Evolutionary conservation across 2,329 filamentous ascomycete species (phyloP).

Genomic region (Penicillium sp.): DNA sequence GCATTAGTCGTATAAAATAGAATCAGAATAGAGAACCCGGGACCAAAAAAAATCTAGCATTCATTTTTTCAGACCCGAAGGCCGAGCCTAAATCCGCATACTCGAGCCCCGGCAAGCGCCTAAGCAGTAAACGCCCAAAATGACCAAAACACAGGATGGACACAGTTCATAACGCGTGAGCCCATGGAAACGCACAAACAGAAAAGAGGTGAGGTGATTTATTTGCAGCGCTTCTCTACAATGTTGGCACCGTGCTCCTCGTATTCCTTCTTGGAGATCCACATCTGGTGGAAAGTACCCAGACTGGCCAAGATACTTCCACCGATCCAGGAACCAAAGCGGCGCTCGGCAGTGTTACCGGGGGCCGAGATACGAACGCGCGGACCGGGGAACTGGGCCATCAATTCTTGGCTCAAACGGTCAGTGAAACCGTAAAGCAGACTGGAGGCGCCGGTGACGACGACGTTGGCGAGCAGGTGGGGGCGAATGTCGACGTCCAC

Average conservation of each 20-base stretch:
- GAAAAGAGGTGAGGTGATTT: not conserved
- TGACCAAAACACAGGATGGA: constrained; percentile 8
- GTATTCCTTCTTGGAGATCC: constrained; percentile 97
- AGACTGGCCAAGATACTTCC: constrained; percentile 93
- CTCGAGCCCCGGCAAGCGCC: constrained; percentile 17
- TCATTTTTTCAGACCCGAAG: constrained; percentile 16
- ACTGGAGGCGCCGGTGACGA: constrained; percentile 85
- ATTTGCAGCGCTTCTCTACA: constrained; percentile 97
- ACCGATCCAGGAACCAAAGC: constrained; percentile 93
- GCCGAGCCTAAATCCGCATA: constrained; percentile 12
- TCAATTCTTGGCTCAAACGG: constrained; percentile 81
- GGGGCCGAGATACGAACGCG: constrained; percentile 87
- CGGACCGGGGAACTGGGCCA: constrained; percentile 76
- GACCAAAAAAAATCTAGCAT: constrained; percentile 8
- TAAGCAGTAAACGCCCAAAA: constrained; percentile 17
- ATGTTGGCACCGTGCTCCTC: constrained; percentile 89
- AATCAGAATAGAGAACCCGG: not conserved
- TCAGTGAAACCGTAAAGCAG: constrained; percentile 91
- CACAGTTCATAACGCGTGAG: constrained; percentile 16
- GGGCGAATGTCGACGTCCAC: constrained; percentile 89
- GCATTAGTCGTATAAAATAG: not conserved
- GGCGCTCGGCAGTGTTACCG: constrained; percentile 80
- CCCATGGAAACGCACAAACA: constrained; percentile 6
- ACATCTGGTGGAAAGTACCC: constrained; percentile 99
- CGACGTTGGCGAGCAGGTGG: constrained; percentile 81